These are phyloP conservation scores for Nicotiana rustica DNA, from an alignment of 305 asterid genomes.

Conservation along the genomic window DNA sequence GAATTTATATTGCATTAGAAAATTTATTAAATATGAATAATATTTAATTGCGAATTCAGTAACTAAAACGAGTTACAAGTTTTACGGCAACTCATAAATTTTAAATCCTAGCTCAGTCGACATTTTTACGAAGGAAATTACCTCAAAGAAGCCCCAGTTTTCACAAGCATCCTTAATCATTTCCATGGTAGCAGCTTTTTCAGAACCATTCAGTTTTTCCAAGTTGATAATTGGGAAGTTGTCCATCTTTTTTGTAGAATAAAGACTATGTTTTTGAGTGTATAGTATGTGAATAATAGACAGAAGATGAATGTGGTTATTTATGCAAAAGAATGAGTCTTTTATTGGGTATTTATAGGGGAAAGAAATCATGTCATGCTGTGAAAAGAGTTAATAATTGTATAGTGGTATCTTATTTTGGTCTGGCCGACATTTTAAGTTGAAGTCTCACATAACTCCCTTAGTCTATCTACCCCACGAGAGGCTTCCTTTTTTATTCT, in stretches of 20 bases:
- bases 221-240: slow-evolving; percentile 80
- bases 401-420: not conserved
- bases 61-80: not conserved
- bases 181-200: slow-evolving; percentile 71
- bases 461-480: too few species aligned
- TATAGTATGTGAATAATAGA: slow-evolving; percentile 1
- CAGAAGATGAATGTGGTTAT: not conserved
- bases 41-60: not conserved
- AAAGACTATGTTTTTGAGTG: not conserved
- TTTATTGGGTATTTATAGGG: slow-evolving; percentile 31
- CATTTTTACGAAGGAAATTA: slow-evolving; percentile 21
- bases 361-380: not conserved
- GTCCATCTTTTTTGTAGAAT: slow-evolving; percentile 52
- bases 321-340: not conserved
- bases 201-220: slow-evolving; percentile 80
- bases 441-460: too few species aligned
- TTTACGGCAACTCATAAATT: too few species aligned
- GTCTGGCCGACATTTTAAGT: too few species aligned
- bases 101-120: too few species aligned
- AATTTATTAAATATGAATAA: not conserved
- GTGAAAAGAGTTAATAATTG: not conserved
- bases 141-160: slow-evolving; percentile 99
- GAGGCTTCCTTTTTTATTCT: too few species aligned
- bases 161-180: slow-evolving; percentile 84
- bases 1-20: not conserved